A percentile compares a stretch with the other conserved stretches of the same genome.
These are phyloP conservation scores for Rugonectria rugulosa DNA, from an alignment of 2,329 filamentous ascomycete species.

Conservation along the genomic window DNA sequence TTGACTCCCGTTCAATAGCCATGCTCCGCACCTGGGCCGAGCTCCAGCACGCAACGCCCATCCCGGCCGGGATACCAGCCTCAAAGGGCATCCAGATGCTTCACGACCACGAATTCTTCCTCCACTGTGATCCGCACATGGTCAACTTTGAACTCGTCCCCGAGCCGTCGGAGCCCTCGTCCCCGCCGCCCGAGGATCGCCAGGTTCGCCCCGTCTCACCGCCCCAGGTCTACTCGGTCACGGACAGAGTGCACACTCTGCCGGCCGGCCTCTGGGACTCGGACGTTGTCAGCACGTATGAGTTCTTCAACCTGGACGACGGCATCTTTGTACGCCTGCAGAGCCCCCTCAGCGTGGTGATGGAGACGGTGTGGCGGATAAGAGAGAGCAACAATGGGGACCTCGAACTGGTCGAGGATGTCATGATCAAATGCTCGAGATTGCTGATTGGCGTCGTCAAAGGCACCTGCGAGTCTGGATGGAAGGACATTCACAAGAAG, in stretches of 20 bases:
- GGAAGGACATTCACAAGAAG: slow-evolving; percentile 59
- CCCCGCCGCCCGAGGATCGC: slow-evolving; percentile 41
- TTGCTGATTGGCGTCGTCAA: slow-evolving; percentile 58
- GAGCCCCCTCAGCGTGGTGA: slow-evolving; percentile 58
- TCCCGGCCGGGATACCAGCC: slow-evolving; percentile 49
- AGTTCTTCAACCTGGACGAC: slow-evolving; percentile 58
- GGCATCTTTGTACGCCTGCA: slow-evolving; percentile 61
- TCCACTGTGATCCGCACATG: slow-evolving; percentile 61
- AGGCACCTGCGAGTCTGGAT: slow-evolving; percentile 58
- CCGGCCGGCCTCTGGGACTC: slow-evolving; percentile 64
- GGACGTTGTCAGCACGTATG: slow-evolving; percentile 61
- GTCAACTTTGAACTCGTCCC: slow-evolving; percentile 50
- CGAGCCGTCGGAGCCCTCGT: slow-evolving; percentile 36
- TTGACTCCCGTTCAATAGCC: slow-evolving; percentile 27
- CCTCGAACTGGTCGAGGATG: slow-evolving; percentile 57
- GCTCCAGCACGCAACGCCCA: slow-evolving; percentile 51
- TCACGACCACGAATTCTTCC: slow-evolving; percentile 60
- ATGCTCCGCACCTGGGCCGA: slow-evolving; percentile 55
- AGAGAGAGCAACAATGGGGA: slow-evolving; percentile 41
- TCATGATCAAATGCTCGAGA: slow-evolving; percentile 58
- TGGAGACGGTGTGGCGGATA: slow-evolving; percentile 62
- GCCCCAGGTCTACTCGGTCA: slow-evolving; percentile 55
- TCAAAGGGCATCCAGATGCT: slow-evolving; percentile 53
- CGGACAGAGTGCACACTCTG: slow-evolving; percentile 58
- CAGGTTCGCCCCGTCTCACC: slow-evolving; percentile 34